Evolutionary conservation across 352 stramenopile species (phyloP).

Genomic region (Phytophthora ramorum): DNA sequence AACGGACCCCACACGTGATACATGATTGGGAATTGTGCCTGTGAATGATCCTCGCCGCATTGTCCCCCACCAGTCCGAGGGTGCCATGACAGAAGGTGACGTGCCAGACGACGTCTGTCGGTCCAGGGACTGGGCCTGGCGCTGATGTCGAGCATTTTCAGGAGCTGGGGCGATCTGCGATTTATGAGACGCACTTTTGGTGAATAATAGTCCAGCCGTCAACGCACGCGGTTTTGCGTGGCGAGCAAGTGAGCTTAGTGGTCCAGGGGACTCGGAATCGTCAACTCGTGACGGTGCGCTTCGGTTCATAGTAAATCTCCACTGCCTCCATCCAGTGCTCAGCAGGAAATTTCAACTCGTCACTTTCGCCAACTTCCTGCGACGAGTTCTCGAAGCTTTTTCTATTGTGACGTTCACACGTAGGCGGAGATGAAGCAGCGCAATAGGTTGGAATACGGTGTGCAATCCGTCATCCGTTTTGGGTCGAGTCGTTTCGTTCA

Average conservation of each 20-base stretch:
- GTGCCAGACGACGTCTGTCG: neutral
- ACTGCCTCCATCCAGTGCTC: conserved; percentile 10
- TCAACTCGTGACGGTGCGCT: conserved; percentile 12
- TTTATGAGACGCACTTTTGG: conserved; percentile 11
- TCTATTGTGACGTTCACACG: neutral
- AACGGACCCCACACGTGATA: conserved; percentile 19
- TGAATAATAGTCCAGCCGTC: neutral
- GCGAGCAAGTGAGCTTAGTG: conserved; percentile 13
- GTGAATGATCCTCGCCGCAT: conserved; percentile 24
- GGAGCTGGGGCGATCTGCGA: conserved; percentile 17
- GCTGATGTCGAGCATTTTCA: neutral
- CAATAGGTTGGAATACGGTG: neutral
- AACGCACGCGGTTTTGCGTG: conserved; percentile 1
- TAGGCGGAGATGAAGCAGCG: conserved; percentile 1
- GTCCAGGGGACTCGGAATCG: conserved; percentile 6
- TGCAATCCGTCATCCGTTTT: conserved; percentile 24
- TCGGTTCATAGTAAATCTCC: conserved; percentile 22
- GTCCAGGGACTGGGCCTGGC: neutral
- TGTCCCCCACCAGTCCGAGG: neutral
- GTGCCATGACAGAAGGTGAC: neutral
- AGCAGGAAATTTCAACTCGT: neutral
- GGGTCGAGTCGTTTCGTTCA: conserved; percentile 5
- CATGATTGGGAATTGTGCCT: conserved; percentile 24
- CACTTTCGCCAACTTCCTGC: neutral
- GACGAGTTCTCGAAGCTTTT: neutral